These are phyloP conservation scores for Nakazawaea populi DNA, from an alignment of 805 yeast genomes.

Conservation along the genomic window DNA sequence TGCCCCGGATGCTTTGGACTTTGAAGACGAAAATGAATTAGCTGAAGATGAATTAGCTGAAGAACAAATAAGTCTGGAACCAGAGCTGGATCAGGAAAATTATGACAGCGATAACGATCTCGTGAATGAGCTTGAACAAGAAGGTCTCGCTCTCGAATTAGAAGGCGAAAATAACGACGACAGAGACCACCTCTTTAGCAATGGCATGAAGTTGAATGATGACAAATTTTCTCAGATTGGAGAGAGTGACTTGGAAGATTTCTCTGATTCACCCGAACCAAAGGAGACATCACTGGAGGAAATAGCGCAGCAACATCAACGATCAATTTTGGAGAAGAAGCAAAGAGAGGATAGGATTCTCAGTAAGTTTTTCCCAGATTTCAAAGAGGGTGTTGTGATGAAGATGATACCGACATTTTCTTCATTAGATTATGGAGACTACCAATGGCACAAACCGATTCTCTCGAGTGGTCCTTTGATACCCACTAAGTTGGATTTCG, in stretches of 20 bases:
- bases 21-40: slow-evolving; percentile 89
- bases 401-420: slow-evolving; percentile 63
- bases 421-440: slow-evolving; percentile 49
- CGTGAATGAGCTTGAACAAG: slow-evolving; percentile 30
- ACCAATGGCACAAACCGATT: slow-evolving; percentile 47
- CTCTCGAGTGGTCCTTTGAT: slow-evolving; percentile 37
- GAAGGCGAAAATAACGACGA: slow-evolving; percentile 21
- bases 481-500: slow-evolving; percentile 58
- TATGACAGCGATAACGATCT: slow-evolving; percentile 33
- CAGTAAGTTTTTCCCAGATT: slow-evolving; percentile 56
- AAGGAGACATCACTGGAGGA: slow-evolving; percentile 9
- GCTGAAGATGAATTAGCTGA: slow-evolving; percentile 75
- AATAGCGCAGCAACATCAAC: slow-evolving; percentile 11
- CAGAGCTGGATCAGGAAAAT: slow-evolving; percentile 14
- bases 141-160: slow-evolving; percentile 28
- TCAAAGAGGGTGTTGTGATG: slow-evolving; percentile 46
- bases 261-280: slow-evolving; percentile 13
- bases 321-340: slow-evolving; percentile 22
- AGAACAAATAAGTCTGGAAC: slow-evolving; percentile 11
- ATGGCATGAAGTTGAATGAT: slow-evolving; percentile 21
- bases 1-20: slow-evolving; percentile 90
- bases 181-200: slow-evolving; percentile 26
- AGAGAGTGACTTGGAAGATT: slow-evolving; percentile 15
- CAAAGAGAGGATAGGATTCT: slow-evolving; percentile 29
- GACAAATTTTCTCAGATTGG: slow-evolving; percentile 21